phyloP scores from a whole-genome alignment of 495 filamentous ascomycete genomes.

The Penicillium egyptiacum region DNA sequence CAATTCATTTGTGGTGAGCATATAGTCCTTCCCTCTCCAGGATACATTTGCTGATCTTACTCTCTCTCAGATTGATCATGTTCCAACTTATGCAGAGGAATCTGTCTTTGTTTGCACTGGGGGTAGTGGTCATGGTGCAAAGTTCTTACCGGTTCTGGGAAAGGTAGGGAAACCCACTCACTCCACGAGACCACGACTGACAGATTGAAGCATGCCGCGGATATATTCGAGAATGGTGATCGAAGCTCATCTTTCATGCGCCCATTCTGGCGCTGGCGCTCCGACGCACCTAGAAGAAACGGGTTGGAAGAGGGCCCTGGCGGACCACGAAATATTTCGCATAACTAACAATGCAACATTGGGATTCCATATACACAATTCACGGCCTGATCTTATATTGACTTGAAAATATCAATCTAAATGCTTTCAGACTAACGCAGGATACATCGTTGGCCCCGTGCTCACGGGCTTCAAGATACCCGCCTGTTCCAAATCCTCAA shows the following conservation, averaged over 20 bases:
- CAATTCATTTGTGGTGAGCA: conserved; percentile 22
- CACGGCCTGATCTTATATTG: background rate
- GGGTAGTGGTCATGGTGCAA: conserved; percentile 25
- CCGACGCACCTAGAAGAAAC: conserved; percentile 18
- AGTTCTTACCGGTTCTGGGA: conserved; percentile 25
- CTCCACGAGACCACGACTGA: background rate
- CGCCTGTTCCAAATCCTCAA: conserved; percentile 48
- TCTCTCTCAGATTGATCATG: conserved; percentile 16
- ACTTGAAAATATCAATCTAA: background rate
- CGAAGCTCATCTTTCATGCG: conserved; percentile 23
- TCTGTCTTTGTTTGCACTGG: conserved; percentile 25
- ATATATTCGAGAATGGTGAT: conserved; percentile 20
- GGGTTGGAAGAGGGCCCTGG: conserved; percentile 18
- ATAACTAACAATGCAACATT: background rate
- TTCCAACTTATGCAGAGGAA: conserved; percentile 18
- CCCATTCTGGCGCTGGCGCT: conserved; percentile 22
- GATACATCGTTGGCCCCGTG: conserved; percentile 40
- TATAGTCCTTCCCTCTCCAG: too few species aligned
- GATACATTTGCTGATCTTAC: background rate
- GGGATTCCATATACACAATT: too few species aligned
- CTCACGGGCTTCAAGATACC: conserved; percentile 51
- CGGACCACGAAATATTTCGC: conserved; percentile 20
- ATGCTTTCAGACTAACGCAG: background rate
- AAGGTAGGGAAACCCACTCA: conserved; percentile 1
- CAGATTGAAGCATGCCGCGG: conserved; percentile 19